These are phyloP conservation scores for Plasmodium gallinaceum DNA, from an alignment of 169 alveolate genomes.

Conservation along the genomic window DNA sequence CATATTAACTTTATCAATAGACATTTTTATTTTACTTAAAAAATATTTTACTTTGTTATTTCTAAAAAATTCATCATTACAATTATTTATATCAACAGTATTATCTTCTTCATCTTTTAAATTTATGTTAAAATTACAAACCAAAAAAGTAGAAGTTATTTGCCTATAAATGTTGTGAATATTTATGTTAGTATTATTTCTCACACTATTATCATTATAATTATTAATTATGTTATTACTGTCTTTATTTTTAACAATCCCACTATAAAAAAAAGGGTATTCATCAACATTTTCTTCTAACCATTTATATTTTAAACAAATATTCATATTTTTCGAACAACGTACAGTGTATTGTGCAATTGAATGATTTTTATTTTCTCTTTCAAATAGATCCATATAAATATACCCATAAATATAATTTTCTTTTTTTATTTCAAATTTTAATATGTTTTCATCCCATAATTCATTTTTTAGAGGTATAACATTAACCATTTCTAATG, in stretches of 20 bases:
- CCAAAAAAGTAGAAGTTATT: slow-evolving; percentile 83
- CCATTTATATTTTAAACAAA: slow-evolving; percentile 65
- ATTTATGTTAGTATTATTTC: not conserved
- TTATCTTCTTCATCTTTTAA: slow-evolving; percentile 7
- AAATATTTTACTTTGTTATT: slow-evolving; percentile 12
- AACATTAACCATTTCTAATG: slow-evolving; percentile 62
- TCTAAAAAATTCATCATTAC: not conserved
- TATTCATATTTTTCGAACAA: slow-evolving; percentile 82
- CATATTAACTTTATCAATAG: slow-evolving; percentile 69
- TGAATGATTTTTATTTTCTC: slow-evolving; percentile 78
- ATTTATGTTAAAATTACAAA: slow-evolving; percentile 77
- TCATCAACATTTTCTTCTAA: slow-evolving; percentile 15
- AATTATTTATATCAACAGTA: not conserved
- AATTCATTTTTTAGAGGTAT: slow-evolving; percentile 36
- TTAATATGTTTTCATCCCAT: slow-evolving; percentile 72
- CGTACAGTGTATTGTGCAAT: slow-evolving; percentile 87
- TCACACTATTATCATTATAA: not conserved
- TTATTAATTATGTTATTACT: not conserved
- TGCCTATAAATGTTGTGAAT: slow-evolving; percentile 50
- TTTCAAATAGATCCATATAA: slow-evolving; percentile 85
- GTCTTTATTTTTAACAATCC: slow-evolving; percentile 27
- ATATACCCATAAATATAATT: slow-evolving; percentile 49
- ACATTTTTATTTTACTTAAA: slow-evolving; percentile 70
- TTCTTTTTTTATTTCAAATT: slow-evolving; percentile 57
- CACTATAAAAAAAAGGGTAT: slow-evolving; percentile 56